phyloP scores from a whole-genome alignment of 2,329 filamentous ascomycete genomes.

The Coleophoma eucalyptorum region DNA sequence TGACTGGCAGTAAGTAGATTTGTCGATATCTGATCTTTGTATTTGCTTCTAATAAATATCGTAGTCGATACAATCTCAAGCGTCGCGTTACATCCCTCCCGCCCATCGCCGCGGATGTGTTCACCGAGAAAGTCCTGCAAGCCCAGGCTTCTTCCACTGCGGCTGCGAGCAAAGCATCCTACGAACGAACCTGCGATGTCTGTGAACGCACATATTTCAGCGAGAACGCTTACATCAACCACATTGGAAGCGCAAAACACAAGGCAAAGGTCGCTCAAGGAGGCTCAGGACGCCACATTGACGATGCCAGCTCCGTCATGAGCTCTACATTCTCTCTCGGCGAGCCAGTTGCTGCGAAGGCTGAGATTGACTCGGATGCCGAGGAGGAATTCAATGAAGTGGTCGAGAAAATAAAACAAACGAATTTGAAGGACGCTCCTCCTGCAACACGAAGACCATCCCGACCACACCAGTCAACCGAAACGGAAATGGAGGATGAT shows the following conservation, averaged over 20 bases:
- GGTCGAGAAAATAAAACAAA: slow-evolving; percentile 70
- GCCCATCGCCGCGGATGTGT: slow-evolving; percentile 86
- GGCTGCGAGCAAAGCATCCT: slow-evolving; percentile 83
- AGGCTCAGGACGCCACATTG: slow-evolving; percentile 36
- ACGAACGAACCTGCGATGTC: slow-evolving; percentile 75
- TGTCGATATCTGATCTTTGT: slow-evolving; percentile 3
- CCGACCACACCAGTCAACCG: slow-evolving; percentile 15
- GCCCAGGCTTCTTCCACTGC: slow-evolving; percentile 82
- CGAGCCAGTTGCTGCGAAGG: slow-evolving; percentile 52
- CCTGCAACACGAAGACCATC: slow-evolving; percentile 16
- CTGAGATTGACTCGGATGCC: slow-evolving; percentile 59
- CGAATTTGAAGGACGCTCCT: slow-evolving; percentile 39
- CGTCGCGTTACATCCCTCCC: slow-evolving; percentile 86
- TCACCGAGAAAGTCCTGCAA: slow-evolving; percentile 92
- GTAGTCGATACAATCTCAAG: slow-evolving; percentile 91
- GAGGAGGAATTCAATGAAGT: slow-evolving; percentile 76
- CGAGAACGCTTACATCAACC: slow-evolving; percentile 93
- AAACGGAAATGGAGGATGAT: slow-evolving; percentile 12
- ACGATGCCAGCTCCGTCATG: slow-evolving; percentile 77
- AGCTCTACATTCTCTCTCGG: slow-evolving; percentile 91
- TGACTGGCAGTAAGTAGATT: slow-evolving; percentile 85
- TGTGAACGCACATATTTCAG: slow-evolving; percentile 95
- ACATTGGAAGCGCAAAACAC: slow-evolving; percentile 88
- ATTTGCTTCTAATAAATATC: slow-evolving; percentile 12
- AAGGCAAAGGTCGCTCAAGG: slow-evolving; percentile 59